These are phyloP conservation scores for Drosera capensis DNA, from an alignment of 148 eudicot genomes.

Conservation along the genomic window DNA sequence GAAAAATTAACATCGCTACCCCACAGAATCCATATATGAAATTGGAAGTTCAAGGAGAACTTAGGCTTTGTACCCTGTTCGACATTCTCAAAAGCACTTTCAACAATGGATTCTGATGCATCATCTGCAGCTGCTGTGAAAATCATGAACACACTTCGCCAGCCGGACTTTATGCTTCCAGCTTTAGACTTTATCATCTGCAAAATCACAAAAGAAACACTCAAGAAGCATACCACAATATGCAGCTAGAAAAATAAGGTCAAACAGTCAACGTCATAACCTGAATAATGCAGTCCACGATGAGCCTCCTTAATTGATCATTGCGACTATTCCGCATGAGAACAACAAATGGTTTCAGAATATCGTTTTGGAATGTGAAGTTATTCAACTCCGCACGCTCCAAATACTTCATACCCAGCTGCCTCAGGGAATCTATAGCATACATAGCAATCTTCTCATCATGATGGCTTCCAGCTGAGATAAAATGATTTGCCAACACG, in stretches of 20 bases:
- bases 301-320: slow-evolving; percentile 73
- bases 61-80: slow-evolving; percentile 61
- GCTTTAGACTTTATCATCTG: slow-evolving; percentile 99
- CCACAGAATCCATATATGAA: not conserved
- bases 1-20: slow-evolving; percentile 8
- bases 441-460: slow-evolving; percentile 99
- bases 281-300: slow-evolving; percentile 98
- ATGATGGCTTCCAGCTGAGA: slow-evolving; percentile 93
- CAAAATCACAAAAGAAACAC: not conserved
- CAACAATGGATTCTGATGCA: slow-evolving; percentile 86
- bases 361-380: slow-evolving; percentile 95
- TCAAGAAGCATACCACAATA: not conserved
- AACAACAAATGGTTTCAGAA: slow-evolving; percentile 89
- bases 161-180: slow-evolving; percentile 96
- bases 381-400: slow-evolving; percentile 91
- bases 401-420: slow-evolving; percentile 92
- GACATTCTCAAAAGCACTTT: slow-evolving; percentile 96
- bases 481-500: slow-evolving; percentile 89
- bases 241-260: not conserved
- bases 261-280: slow-evolving; percentile 16
- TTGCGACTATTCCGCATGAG: slow-evolving; percentile 87
- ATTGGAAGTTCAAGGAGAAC: not conserved
- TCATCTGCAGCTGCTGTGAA: slow-evolving; percentile 99
- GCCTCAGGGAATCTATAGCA: slow-evolving; percentile 93
- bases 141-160: slow-evolving; percentile 98